Evolutionary conservation across 2,329 filamentous ascomycete genomes (phyloP), one percentile per base, ranked within the genome.

Genomic region (Thielaviopsis euricoi): DNA sequence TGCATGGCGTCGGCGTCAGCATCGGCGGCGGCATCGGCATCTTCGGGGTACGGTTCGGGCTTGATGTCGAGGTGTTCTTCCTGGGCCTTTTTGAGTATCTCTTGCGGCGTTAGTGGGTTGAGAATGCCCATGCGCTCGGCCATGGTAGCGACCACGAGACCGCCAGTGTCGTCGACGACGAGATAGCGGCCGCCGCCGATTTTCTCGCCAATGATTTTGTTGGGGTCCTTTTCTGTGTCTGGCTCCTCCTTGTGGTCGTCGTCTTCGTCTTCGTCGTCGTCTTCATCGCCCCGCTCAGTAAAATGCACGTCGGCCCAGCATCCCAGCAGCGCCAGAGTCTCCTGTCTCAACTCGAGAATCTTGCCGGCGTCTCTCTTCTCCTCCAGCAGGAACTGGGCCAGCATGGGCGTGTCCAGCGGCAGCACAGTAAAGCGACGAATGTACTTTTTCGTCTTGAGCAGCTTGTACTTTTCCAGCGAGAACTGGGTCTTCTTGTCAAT

Each of bases 401-500:
- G 74, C 62, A 82, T 77, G 0, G 83, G 77, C 15, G 94, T 82
- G 66, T 96, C 89, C 64, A 97, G 72, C 0, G 91, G 91, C 55
- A 95, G 70, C 1, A 93, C 81, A 0, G 86, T 88, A 66, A 98
- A 97, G 13, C 89, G 78, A 65, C 86, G 84, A 62, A 97, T 79
- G 68, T 95, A 97, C 71, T 98, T 98, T 68, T 85, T 90, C 62
- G 87, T 86, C 73, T 98, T 98, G 52, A 95, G 77, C 19, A 97
- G 74, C 66, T 93, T 95, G 71, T 98, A 98, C 70, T 98, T 98
- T 50, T 91, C 90, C 59, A 96, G 75, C 2, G 89, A 94, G 66
- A 94, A 98, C 0, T 83, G 78, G 0, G 93, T 97, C 76, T 98
- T 98, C 72, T 97, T 86, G 64, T 95, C 89, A 50, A 98, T 78